Conservation (phyloP, 352 stramenopile genomes). For the Phytophthora vignae region DNA sequence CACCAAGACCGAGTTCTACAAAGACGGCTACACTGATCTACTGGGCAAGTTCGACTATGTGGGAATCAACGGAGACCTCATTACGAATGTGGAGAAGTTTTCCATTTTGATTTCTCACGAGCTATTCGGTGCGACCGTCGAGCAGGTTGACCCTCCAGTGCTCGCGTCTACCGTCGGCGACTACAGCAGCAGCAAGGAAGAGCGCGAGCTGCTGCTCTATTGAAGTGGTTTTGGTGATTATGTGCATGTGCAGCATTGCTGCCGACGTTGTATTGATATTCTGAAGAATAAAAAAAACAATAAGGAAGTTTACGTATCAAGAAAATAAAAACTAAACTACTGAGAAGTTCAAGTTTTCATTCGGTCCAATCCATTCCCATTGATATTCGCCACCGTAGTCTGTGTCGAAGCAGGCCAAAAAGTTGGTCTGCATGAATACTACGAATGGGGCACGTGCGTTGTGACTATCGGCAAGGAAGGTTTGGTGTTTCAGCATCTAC, state of each 20-base stretch:
- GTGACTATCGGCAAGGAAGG: too few relatives aligned
- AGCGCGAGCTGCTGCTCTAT: conserved; percentile 43
- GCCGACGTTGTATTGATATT: neutral
- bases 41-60: conserved; percentile 79
- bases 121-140: conserved; percentile 49
- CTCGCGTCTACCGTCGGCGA: conserved; percentile 45
- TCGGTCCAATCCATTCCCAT: too few relatives aligned
- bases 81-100: conserved; percentile 84
- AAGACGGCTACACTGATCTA: conserved; percentile 86
- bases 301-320: neutral
- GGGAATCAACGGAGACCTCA: conserved; percentile 77
- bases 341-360: too few relatives aligned
- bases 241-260: too few relatives aligned
- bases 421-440: too few relatives aligned
- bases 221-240: conserved; percentile 3
- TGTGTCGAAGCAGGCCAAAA: too few relatives aligned
- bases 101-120: conserved; percentile 61
- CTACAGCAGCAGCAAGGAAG: conserved; percentile 32
- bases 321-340: too few relatives aligned
- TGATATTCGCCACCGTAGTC: too few relatives aligned
- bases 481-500: too few relatives aligned
- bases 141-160: conserved; percentile 54
- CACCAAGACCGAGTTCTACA: conserved; percentile 67
- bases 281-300: neutral
- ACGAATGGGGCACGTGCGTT: too few relatives aligned